phyloP scores from a whole-genome alignment of 257 asterid genomes.

The Sherardia arvensis region DNA sequence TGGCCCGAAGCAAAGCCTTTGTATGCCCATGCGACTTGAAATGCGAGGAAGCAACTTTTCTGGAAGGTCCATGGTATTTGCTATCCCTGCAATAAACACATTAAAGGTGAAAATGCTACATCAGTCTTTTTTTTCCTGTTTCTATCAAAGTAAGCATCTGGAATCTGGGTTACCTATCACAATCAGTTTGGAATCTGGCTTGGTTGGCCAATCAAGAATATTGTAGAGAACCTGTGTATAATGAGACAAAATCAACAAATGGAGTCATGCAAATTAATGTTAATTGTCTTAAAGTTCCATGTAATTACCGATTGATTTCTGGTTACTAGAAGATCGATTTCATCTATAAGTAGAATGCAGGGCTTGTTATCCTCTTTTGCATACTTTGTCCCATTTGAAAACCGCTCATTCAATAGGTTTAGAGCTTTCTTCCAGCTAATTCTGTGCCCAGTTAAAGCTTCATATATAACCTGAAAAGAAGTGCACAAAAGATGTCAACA shows the following conservation, averaged over 20 bases:
- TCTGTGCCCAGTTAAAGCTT: slow-evolving; percentile 79
- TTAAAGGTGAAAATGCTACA: not conserved
- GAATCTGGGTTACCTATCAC: slow-evolving; percentile 80
- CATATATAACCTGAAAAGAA: slow-evolving; percentile 78
- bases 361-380: slow-evolving; percentile 53
- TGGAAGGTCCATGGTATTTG: slow-evolving; percentile 99
- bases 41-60: slow-evolving; percentile 94
- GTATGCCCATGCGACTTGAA: slow-evolving; percentile 99
- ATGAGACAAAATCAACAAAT: slow-evolving; percentile 7
- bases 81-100: slow-evolving; percentile 57
- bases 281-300: slow-evolving; percentile 3
- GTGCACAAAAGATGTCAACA: not conserved
- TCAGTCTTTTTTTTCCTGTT: not conserved
- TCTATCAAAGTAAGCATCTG: not conserved
- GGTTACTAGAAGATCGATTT: slow-evolving; percentile 87
- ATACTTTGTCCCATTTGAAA: slow-evolving; percentile 49
- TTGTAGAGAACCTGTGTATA: slow-evolving; percentile 72
- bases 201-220: slow-evolving; percentile 96
- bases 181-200: slow-evolving; percentile 77
- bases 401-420: slow-evolving; percentile 62
- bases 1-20: slow-evolving; percentile 97
- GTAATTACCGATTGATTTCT: slow-evolving; percentile 74
- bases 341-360: slow-evolving; percentile 91
- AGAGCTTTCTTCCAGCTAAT: slow-evolving; percentile 97
- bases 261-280: not conserved